Conservation (phyloP, 1,284 basidiomycete species). For the Puccinia coronata region DNA sequence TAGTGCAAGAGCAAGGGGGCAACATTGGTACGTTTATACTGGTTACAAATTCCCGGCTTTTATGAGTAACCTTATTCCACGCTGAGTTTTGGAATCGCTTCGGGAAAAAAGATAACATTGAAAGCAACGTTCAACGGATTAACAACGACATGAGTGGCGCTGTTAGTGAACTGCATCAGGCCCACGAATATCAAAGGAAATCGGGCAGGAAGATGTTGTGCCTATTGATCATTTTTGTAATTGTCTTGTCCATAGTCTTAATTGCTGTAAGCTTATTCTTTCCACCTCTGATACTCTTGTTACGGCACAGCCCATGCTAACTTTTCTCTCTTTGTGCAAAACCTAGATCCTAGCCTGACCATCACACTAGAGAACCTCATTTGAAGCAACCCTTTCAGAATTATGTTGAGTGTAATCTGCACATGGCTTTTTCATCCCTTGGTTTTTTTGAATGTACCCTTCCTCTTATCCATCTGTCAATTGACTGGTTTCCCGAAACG, state of each 20-base stretch:
- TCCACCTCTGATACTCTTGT: background rate
- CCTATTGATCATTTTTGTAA: slow-evolving; percentile 75
- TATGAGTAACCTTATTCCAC: background rate
- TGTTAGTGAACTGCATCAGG: slow-evolving; percentile 81
- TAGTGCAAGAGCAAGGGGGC: slow-evolving; percentile 90
- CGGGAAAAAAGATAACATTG: slow-evolving; percentile 78
- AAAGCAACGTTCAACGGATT: slow-evolving; percentile 86
- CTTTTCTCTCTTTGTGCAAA: background rate
- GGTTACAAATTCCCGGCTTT: background rate
- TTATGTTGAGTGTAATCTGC: background rate
- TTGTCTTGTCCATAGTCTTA: slow-evolving; percentile 86
- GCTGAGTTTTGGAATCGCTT: background rate
- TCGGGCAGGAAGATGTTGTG: slow-evolving; percentile 87
- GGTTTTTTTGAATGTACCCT: background rate
- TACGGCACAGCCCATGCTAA: background rate
- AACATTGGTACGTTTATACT: slow-evolving; percentile 74
- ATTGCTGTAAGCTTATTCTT: slow-evolving; percentile 71
- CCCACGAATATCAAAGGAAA: slow-evolving; percentile 90
- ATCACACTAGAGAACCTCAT: background rate
- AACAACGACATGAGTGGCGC: slow-evolving; percentile 81
- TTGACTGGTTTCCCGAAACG: background rate
- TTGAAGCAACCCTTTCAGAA: background rate
- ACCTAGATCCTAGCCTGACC: background rate
- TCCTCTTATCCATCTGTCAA: background rate
- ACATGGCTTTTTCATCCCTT: background rate